Percentiles rank a stretch among this genome's conserved stretches.
phyloP scores from a whole-genome alignment of 108 stramenopile species.

The Nannochloropsis gaditana region DNA sequence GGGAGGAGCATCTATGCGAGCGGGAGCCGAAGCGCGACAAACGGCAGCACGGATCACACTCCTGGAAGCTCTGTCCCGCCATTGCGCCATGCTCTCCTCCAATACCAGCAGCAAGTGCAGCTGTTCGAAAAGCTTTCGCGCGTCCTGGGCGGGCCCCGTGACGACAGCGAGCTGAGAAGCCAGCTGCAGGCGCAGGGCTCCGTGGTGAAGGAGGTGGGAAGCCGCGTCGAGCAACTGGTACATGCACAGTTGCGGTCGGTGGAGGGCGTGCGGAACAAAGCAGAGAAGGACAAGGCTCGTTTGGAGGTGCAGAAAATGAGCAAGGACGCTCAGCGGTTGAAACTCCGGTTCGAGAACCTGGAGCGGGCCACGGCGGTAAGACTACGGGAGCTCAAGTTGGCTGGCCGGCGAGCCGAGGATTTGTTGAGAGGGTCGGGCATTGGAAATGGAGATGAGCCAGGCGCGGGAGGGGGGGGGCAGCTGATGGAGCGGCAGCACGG shows the following conservation, averaged over 20 bases:
- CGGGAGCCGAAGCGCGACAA: not conserved
- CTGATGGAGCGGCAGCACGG: not conserved
- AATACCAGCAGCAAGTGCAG: conserved; percentile 17
- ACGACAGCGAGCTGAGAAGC: not conserved
- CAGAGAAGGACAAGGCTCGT: not conserved
- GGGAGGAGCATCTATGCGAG: not conserved
- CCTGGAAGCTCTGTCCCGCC: not conserved
- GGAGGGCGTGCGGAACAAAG: not conserved
- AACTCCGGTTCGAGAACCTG: not conserved
- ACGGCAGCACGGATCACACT: not conserved
- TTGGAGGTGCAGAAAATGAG: conserved; percentile 17
- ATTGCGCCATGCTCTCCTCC: not conserved
- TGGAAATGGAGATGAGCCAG: not conserved
- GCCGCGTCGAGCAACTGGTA: not conserved
- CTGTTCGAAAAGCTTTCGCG: not conserved
- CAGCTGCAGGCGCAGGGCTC: not conserved
- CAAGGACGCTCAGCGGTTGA: conserved; percentile 8
- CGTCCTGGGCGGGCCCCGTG: not conserved
- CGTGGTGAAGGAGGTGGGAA: not conserved
- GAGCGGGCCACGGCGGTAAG: not conserved
- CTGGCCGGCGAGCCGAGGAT: not conserved
- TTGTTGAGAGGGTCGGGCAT: not conserved
- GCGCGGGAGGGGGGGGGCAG: not conserved
- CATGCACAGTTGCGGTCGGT: not conserved
- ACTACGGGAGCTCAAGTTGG: conserved; percentile 5